phyloP scores from a whole-genome alignment of 495 filamentous ascomycete genomes.

The Penicillium cataractarum region DNA sequence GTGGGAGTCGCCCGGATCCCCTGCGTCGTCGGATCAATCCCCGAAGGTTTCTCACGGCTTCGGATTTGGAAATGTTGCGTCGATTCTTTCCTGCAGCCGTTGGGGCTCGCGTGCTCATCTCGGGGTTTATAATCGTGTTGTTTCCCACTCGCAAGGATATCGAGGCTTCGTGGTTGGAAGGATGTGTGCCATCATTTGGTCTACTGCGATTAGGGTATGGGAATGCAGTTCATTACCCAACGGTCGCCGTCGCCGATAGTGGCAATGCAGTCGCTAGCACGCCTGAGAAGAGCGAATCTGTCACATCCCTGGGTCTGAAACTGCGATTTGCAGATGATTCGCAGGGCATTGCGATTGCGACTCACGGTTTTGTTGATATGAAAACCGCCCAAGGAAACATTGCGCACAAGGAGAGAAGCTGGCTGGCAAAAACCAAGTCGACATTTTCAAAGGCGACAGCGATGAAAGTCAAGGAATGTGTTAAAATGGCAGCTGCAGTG shows the following conservation, averaged over 20 bases:
- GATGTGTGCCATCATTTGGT: constrained; percentile 23
- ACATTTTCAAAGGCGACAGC: constrained; percentile 13
- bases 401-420: constrained; percentile 5
- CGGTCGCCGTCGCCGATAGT: constrained; percentile 10
- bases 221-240: constrained; percentile 19
- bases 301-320: constrained; percentile 20
- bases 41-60: constrained; percentile 17
- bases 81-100: constrained; percentile 22
- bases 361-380: constrained; percentile 22
- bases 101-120: constrained; percentile 22
- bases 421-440: constrained; percentile 10
- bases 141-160: constrained; percentile 21
- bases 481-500: constrained; percentile 6
- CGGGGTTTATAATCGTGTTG: constrained; percentile 26
- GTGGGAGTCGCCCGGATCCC: constrained; percentile 21
- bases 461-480: constrained; percentile 11
- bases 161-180: constrained; percentile 25
- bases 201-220: constrained; percentile 23
- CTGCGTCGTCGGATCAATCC: constrained; percentile 17
- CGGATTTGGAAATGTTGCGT: constrained; percentile 16
- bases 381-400: constrained; percentile 12
- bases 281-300: neutral
- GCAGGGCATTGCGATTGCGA: constrained; percentile 20
- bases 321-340: constrained; percentile 18
- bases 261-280: constrained; percentile 14